These are phyloP conservation scores for Colletotrichum sublineola DNA, from an alignment of 2,329 filamentous ascomycete species.

Conservation along the genomic window DNA sequence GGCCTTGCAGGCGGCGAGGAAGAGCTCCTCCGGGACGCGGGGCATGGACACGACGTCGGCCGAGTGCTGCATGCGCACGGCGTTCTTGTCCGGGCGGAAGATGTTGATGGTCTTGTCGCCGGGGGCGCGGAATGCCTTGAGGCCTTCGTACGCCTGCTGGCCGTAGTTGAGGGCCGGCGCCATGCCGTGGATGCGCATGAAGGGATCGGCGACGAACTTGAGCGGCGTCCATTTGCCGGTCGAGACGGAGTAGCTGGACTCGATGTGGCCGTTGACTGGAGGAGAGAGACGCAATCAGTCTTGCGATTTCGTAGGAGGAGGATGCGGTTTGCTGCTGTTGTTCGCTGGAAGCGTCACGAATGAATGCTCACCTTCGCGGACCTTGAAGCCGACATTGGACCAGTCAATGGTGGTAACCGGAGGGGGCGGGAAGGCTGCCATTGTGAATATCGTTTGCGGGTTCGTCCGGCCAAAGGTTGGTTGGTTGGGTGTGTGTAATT, in stretches of 20 bases:
- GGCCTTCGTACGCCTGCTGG: slow-evolving; percentile 97
- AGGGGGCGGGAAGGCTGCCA: slow-evolving; percentile 78
- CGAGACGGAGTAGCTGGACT: slow-evolving; percentile 82
- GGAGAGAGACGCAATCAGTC: slow-evolving; percentile 6
- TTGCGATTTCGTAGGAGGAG: background rate
- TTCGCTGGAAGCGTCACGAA: background rate
- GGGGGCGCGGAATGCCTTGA: slow-evolving; percentile 92
- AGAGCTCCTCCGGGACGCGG: slow-evolving; percentile 80
- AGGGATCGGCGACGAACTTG: slow-evolving; percentile 84
- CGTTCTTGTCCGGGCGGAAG: slow-evolving; percentile 91
- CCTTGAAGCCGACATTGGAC: slow-evolving; percentile 91
- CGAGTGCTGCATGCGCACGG: slow-evolving; percentile 85
- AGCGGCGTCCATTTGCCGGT: slow-evolving; percentile 84
- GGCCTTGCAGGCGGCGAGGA: slow-evolving; percentile 80
- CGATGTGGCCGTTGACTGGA: slow-evolving; percentile 92
- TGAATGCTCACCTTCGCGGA: slow-evolving; percentile 79
- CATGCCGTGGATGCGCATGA: slow-evolving; percentile 93
- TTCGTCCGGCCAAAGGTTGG: background rate
- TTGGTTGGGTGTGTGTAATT: background rate
- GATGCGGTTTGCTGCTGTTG: background rate
- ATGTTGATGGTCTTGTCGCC: slow-evolving; percentile 79
- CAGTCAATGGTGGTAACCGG: slow-evolving; percentile 90
- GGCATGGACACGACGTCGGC: slow-evolving; percentile 88
- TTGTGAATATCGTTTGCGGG: slow-evolving; percentile 46
- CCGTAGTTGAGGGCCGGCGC: slow-evolving; percentile 96